Evolutionary conservation across 371 early-diverging fungal species (phyloP).

Genomic region (Mucor saturninus): DNA sequence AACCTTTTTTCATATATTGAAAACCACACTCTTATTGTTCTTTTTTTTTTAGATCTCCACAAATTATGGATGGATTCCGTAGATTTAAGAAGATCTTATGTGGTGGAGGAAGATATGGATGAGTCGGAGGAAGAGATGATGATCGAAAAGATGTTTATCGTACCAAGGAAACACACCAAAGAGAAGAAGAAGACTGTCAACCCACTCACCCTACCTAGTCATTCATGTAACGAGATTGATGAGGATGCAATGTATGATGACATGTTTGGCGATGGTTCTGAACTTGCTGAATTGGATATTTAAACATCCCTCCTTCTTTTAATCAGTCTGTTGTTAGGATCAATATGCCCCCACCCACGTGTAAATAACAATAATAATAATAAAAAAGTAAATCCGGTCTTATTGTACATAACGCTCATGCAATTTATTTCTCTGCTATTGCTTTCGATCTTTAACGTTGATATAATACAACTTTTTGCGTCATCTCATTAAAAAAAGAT

Average conservation of each 20-base stretch:
- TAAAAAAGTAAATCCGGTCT: no score
- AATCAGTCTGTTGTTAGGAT: no score
- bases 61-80: neutral
- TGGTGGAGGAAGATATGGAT: neutral
- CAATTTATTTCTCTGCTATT: no score
- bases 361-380: no score
- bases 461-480: no score
- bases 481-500: no score
- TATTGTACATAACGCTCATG: no score
- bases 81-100: neutral
- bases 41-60: neutral
- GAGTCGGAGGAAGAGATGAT: neutral
- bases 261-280: constrained; percentile 42
- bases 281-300: constrained; percentile 13
- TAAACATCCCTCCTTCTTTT: neutral
- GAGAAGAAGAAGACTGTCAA: neutral
- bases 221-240: neutral
- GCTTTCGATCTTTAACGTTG: no score
- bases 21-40: neutral
- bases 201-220: no score
- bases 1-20: no score
- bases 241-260: constrained; percentile 32
- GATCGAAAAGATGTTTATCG: no score
- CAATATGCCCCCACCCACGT: no score
- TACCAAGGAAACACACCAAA: neutral